A percentile compares a stretch with the other conserved stretches of the same genome.
These are phyloP conservation scores for Vigna reflexopilosa DNA, from an alignment of 306 rosid genomes.

Conservation along the genomic window DNA sequence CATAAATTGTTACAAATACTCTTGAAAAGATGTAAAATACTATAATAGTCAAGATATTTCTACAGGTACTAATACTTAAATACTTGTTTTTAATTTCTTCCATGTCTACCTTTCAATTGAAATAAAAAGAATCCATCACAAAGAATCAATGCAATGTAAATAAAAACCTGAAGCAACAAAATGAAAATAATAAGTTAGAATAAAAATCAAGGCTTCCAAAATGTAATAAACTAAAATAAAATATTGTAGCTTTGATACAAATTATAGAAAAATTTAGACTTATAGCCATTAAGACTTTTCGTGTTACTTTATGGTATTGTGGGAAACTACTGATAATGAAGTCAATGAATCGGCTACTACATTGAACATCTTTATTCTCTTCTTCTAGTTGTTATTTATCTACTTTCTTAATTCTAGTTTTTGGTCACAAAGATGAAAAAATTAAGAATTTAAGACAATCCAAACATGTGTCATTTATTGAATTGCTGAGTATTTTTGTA, in stretches of 20 bases:
- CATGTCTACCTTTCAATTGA: no score
- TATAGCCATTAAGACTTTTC: slow-evolving; percentile 95
- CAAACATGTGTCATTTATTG: no score
- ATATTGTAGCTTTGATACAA: background rate
- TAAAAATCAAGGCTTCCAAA: slow-evolving; percentile 35
- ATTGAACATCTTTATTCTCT: slow-evolving; percentile 12
- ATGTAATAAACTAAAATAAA: slow-evolving; percentile 23
- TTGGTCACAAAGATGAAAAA: background rate
- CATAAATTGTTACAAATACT: no score
- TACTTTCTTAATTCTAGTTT: background rate
- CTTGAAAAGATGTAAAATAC: no score
- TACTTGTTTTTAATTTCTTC: no score
- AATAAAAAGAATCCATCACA: slow-evolving; percentile 67
- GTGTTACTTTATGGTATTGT: slow-evolving; percentile 80
- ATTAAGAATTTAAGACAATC: background rate
- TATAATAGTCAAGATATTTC: no score
- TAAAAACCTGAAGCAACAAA: slow-evolving; percentile 70
- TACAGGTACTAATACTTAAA: no score
- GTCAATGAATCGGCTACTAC: slow-evolving; percentile 13
- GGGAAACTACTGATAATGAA: slow-evolving; percentile 72
- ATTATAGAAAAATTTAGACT: slow-evolving; percentile 50
- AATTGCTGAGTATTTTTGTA: background rate
- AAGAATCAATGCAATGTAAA: slow-evolving; percentile 88
- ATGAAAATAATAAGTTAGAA: background rate
- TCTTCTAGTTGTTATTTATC: background rate